Evolutionary conservation across 2,329 filamentous ascomycete genomes (phyloP), one percentile per base, ranked within the genome.

Genomic region (Aschersonia sp.): DNA sequence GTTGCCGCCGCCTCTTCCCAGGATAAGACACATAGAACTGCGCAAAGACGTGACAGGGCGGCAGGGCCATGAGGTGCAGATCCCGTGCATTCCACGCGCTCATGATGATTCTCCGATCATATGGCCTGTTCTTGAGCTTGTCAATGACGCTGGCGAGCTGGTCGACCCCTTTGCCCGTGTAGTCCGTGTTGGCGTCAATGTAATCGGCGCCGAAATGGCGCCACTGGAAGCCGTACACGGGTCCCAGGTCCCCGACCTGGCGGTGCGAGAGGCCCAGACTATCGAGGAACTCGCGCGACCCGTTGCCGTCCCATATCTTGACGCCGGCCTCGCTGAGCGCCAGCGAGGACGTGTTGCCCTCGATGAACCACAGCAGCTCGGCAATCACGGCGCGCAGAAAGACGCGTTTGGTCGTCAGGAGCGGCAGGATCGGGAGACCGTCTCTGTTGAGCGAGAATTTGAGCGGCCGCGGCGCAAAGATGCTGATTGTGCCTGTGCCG

Each of bases 171-270:
- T 94, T 74, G 0, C 86, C 88, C 0, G 79, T 74, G 66, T 98
- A 98, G 62, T 97, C 87, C 0, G 84, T 76, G 53, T 80, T 71
- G 11, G 82, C 76, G 59, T 90, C 84, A 14, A 81, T 70, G 63
- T 98, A 98, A 51, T 87, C 80, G 5, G 92, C 92, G 45, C 92
- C 92, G 59, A 98, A 98, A 66, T 97, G 90, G 4, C 92, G 84
- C 92, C 92, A 98, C 67, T 98, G 92, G 68, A 98, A 98, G 2
- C 92, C 92, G 62, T 98, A 98, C 0, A 97, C 89, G 32, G 92
- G 92, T 1, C 92, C 92, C 0, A 98, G 73, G 59, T 98, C 92
- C 53, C 92, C 92, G 22, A 82, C 84, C 46, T 79, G 86, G 50
- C 90, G 86, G 61, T 95, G 81, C 0, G 73, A 71, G 6, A 97